Evolutionary conservation across 2,329 filamentous ascomycete genomes (phyloP), one percentile per base, ranked within the genome.

Genomic region (Lasiodiplodia theobromae): DNA sequence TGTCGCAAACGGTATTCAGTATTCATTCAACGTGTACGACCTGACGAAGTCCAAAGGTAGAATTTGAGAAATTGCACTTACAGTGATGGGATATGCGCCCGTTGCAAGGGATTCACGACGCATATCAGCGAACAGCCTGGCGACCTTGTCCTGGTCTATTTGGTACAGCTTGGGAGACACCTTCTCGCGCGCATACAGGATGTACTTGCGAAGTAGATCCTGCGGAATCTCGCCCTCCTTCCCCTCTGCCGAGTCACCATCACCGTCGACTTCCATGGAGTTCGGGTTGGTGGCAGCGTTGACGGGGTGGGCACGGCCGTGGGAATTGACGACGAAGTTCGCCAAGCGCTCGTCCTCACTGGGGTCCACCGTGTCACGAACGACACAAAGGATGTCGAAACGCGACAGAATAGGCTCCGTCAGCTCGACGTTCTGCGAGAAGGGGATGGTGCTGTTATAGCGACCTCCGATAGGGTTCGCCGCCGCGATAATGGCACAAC

Each of bases 331-430:
- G 62, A 99, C 96, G 79, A 99, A 99, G 67, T 91, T 91, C 6
- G 96, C 96, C 5, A 99, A 86, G 25, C 95, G 90, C 82, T 98
- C 96, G 73, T 99, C 96, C 79, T 98, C 94, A 16, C 83, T 86
- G 0, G 96, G 95, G 74, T 98, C 94, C 6, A 98, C 96, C 0
- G 94, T 96, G 78, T 99, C 96, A 60, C 96, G 90, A 18, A 99
- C 95, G 7, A 99, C 96, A 77, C 93, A 97, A 8, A 99, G 87
- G 72, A 99, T 96, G 73, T 99, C 96, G 78, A 99, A 99, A 87
- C 96, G 95, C 14, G 95, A 98, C 77, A 99, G 80, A 75, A 99
- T 99, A 62, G 96, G 96, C 80, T 99, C 96, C 0, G 96, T 99
- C 67, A 99, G 86, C 77, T 99, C 93, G 49, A 99, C 96, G 72